Evolutionary conservation across 148 eudicot species (phyloP).

Genomic region (Rhododendron griersonianum): DNA sequence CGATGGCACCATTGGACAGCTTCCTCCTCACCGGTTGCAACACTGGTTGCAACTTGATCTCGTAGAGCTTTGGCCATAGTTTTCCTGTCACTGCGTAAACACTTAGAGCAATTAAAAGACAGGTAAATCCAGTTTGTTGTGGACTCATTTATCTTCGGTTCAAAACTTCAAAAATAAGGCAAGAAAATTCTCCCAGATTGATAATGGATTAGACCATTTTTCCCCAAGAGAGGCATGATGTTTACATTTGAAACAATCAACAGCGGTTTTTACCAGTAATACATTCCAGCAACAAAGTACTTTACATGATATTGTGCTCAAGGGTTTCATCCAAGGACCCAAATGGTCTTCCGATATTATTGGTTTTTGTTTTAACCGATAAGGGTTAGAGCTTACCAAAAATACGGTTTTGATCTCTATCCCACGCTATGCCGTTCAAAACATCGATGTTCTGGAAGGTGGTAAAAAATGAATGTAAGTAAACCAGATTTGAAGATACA

Average conservation of each 20-base stretch:
- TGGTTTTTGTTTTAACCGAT: not conserved
- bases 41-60: constrained; percentile 70
- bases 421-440: constrained; percentile 98
- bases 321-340: not conserved
- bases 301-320: not conserved
- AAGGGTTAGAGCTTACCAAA: constrained; percentile 56
- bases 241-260: not conserved
- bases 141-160: not conserved
- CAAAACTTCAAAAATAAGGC: not conserved
- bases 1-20: constrained; percentile 27
- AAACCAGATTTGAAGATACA: not conserved
- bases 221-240: not conserved
- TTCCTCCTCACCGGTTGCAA: constrained; percentile 41
- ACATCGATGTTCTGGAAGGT: constrained; percentile 66
- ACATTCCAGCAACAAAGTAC: not conserved
- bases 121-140: not conserved
- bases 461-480: not conserved
- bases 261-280: not conserved
- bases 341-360: not conserved
- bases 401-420: constrained; percentile 45
- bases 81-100: constrained; percentile 75
- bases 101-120: not conserved
- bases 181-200: not conserved
- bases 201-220: not conserved
- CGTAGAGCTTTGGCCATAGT: constrained; percentile 90